Evolutionary conservation across 345 rosid species (phyloP).

Genomic region (Linum usitatissimum): DNA sequence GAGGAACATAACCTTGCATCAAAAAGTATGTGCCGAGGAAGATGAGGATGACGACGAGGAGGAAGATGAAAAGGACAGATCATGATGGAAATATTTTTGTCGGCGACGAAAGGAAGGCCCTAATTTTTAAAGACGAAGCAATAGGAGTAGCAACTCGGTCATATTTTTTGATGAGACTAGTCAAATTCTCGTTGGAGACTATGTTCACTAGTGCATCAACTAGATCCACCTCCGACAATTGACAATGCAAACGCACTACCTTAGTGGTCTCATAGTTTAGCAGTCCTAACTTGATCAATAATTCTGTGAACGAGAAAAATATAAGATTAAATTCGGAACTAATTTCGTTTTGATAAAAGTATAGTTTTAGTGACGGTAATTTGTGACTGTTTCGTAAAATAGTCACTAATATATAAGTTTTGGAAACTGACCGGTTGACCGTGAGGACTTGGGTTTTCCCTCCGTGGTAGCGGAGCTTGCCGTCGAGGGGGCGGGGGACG

Average conservation of each 20-base stretch:
- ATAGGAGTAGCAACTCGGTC: constrained; percentile 21
- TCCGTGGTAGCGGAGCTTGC: constrained; percentile 82
- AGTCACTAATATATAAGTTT: too few species aligned
- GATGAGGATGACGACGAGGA: too few species aligned
- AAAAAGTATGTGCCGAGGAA: too few species aligned
- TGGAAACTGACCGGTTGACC: constrained; percentile 58
- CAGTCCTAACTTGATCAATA: constrained; percentile 55
- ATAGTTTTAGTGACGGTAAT: too few species aligned
- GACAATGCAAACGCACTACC: constrained; percentile 55
- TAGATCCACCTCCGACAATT: constrained; percentile 73
- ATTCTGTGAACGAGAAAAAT: constrained; percentile 36
- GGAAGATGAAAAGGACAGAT: too few species aligned
- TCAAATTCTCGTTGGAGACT: constrained; percentile 75
- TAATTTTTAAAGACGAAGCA: too few species aligned
- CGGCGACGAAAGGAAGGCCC: too few species aligned
- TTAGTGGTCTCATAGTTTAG: constrained; percentile 30
- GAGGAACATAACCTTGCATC: too few species aligned
- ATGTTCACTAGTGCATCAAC: constrained; percentile 78
- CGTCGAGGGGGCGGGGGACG: constrained; percentile 71
- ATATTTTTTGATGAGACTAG: constrained; percentile 80
- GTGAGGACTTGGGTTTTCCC: constrained; percentile 87
- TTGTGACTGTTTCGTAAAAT: too few species aligned
- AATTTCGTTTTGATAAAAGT: too few species aligned
- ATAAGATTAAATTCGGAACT: neutral
- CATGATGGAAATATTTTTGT: too few species aligned